phyloP scores from a whole-genome alignment of 2,329 filamentous ascomycete species.

The Clonostachys chloroleuca region DNA sequence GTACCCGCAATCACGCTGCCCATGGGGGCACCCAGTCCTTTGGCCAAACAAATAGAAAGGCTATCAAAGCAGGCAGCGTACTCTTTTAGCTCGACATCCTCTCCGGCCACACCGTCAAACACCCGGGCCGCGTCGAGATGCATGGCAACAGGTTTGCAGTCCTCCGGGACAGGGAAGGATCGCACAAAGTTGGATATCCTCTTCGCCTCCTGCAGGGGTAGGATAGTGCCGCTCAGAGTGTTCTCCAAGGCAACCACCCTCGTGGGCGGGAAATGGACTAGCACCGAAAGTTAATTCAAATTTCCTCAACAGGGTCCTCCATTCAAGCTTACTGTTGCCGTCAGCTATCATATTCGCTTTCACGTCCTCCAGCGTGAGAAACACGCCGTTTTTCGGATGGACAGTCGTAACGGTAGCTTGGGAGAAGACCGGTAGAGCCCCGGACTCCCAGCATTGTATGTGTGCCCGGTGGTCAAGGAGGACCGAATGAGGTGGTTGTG shows the following conservation, averaged over 20 bases:
- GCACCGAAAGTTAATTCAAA: constrained; percentile 49
- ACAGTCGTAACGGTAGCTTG: constrained; percentile 65
- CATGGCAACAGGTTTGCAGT: constrained; percentile 51
- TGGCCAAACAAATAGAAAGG: constrained; percentile 71
- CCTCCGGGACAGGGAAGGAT: constrained; percentile 21
- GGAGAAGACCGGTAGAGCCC: constrained; percentile 61
- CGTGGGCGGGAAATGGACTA: constrained; percentile 72
- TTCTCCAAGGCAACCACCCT: constrained; percentile 77
- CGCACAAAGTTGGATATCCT: constrained; percentile 65
- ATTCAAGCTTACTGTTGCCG: constrained; percentile 12
- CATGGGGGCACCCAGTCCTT: constrained; percentile 74
- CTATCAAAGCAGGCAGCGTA: constrained; percentile 66
- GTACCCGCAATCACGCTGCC: constrained; percentile 64
- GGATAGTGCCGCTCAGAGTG: constrained; percentile 70
- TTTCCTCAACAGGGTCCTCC: constrained; percentile 20
- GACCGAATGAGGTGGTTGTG: constrained; percentile 17
- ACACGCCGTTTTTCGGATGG: constrained; percentile 61
- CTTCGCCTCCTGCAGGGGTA: constrained; percentile 65
- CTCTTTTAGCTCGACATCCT: constrained; percentile 58
- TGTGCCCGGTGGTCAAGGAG: constrained; percentile 63
- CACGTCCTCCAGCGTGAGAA: constrained; percentile 73
- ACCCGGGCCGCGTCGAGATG: constrained; percentile 74
- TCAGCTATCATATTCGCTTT: constrained; percentile 26
- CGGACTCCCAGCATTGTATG: constrained; percentile 62
- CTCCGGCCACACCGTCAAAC: constrained; percentile 69